Evolutionary conservation across 2,329 filamentous ascomycete species (phyloP).

Genomic region (Chaetothyriales sp.): DNA sequence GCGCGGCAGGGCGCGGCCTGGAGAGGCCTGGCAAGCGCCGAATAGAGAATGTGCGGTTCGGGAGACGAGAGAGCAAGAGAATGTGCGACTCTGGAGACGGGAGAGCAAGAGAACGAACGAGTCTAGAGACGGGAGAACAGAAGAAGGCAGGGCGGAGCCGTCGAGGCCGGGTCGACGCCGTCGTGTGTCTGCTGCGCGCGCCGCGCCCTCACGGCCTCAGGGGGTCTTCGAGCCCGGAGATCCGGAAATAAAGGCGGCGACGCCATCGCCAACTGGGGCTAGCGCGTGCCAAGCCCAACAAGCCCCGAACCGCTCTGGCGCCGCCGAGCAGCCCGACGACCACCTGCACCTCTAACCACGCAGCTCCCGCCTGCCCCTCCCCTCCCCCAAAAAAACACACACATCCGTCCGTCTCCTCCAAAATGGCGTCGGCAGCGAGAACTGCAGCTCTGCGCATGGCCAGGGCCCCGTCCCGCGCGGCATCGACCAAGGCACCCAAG

Average conservation of each 20-base stretch:
- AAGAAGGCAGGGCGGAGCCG: background rate
- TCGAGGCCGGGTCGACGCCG: background rate
- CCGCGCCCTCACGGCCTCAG: too few species aligned
- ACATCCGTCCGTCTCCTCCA: slow-evolving; percentile 1
- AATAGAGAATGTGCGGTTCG: too few species aligned
- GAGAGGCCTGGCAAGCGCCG: too few species aligned
- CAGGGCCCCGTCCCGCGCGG: background rate
- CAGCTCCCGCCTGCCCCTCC: too few species aligned
- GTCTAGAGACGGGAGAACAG: slow-evolving; percentile 1
- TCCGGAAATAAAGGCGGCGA: too few species aligned
- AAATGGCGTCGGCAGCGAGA: slow-evolving; percentile 7
- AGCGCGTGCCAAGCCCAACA: background rate
- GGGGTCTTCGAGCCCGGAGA: too few species aligned
- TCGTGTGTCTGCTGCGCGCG: too few species aligned
- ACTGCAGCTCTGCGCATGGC: background rate
- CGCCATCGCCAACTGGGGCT: slow-evolving; percentile 8
- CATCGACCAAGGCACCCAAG: slow-evolving; percentile 30
- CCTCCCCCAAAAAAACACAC: background rate
- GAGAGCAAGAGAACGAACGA: slow-evolving; percentile 4
- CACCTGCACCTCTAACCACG: too few species aligned
- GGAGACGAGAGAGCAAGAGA: too few species aligned
- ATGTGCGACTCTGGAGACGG: too few species aligned
- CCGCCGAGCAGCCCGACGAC: too few species aligned
- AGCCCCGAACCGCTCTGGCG: slow-evolving; percentile 1
- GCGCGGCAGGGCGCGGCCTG: too few species aligned